Evolutionary conservation across 2,329 filamentous ascomycete genomes (phyloP), one percentile per base, ranked within the genome.

Genomic region (Cordyceps militaris): DNA sequence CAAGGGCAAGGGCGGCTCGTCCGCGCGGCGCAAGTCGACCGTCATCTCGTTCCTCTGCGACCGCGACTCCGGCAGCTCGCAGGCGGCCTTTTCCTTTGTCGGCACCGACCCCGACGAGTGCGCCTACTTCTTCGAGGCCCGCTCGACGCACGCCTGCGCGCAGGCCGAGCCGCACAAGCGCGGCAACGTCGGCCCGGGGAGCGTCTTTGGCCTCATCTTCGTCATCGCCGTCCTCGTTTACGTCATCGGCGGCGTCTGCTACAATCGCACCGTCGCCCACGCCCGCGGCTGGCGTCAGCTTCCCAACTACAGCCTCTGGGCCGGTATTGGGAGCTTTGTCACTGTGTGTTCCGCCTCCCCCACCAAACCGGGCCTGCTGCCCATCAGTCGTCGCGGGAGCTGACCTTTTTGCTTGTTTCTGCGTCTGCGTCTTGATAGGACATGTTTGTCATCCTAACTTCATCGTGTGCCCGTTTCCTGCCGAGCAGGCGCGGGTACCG

Each of bases 41-140:
- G 86, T 92, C 59, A 91, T 99, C 72, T 94, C 91, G 24, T 93
- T 97, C 70, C 86, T 94, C 63, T 99, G 94, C 77, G 92, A 97
- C 69, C 84, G 84, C 61, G 91, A 97, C 65, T 85, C 89, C 1
- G 77, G 86, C 1, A 80, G 79, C 30, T 82, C 83, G 4, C 79
- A 82, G 42, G 86, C 91, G 4, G 81, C 82, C 4, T 79, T 94
- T 38, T 91, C 89, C 21, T 99, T 96, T 70, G 87, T 97, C 59
- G 90, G 89, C 59, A 76, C 77, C 44, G 87, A 92, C 61, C 87
- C 89, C 42, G 92, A 97, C 69, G 87, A 95, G 60, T 99, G 94
- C 78, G 85, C 90, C 30, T 99, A 97, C 74, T 89, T 96, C 73
- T 99, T 99, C 75, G 92, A 97, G 71, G 87, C 92, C 51, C 88